Conservation (phyloP, 2,329 filamentous ascomycete species). For the Scorias spongiosa region DNA sequence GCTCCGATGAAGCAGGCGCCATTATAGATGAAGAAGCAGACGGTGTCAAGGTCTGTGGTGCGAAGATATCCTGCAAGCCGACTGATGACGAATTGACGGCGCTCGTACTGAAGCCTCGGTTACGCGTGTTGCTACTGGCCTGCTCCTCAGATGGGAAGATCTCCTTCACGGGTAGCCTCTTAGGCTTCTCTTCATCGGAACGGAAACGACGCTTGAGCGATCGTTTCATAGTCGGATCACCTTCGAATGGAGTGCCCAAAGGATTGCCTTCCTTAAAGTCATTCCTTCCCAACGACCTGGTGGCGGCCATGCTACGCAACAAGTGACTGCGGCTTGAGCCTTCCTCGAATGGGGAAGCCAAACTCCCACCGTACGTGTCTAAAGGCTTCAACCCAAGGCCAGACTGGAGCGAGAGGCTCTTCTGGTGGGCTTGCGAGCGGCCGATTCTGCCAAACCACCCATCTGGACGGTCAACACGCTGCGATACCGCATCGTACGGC, state of each 20-base stretch:
- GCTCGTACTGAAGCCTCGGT: constrained; percentile 46
- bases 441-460: constrained; percentile 27
- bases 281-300: constrained; percentile 18
- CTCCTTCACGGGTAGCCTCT: constrained; percentile 28
- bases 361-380: constrained; percentile 6
- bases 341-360: constrained; percentile 31
- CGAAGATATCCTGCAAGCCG: constrained; percentile 40
- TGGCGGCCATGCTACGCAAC: constrained; percentile 18
- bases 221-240: constrained; percentile 33
- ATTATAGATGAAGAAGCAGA: not conserved
- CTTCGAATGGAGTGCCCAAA: constrained; percentile 32
- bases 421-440: constrained; percentile 35
- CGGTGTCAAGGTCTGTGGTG: constrained; percentile 22
- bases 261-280: constrained; percentile 13
- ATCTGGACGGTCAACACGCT: constrained; percentile 16
- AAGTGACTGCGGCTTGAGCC: constrained; percentile 13
- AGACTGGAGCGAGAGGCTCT: constrained; percentile 35
- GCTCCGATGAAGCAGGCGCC: constrained; percentile 1
- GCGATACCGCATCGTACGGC: constrained; percentile 12
- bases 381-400: constrained; percentile 24
- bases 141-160: constrained; percentile 27
- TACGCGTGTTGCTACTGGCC: constrained; percentile 39
- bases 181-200: constrained; percentile 34
- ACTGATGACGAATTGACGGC: constrained; percentile 34
- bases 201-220: constrained; percentile 44